Conservation (phyloP, 106 monocot genomes). For the Phalaenopsis equestris region DNA sequence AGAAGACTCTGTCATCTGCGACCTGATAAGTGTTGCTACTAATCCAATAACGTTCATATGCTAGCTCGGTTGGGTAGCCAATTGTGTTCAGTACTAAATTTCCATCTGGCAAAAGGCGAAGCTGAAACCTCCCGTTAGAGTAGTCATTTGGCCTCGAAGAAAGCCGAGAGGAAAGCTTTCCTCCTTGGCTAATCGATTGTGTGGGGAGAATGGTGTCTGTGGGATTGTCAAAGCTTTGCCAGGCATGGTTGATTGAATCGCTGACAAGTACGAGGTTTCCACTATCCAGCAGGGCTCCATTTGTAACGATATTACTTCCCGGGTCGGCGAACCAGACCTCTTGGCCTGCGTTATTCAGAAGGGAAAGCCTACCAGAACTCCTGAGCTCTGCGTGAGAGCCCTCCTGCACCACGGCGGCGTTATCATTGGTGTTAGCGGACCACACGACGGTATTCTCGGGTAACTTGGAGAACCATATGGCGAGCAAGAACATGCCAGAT, state of each 20-base stretch:
- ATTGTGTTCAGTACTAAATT: neutral
- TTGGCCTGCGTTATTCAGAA: neutral
- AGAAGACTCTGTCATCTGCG: neutral
- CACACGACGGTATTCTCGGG: constrained; percentile 10
- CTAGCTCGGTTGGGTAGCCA: neutral
- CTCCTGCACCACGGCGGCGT: neutral
- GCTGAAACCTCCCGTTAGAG: constrained; percentile 13
- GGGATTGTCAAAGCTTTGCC: constrained; percentile 27
- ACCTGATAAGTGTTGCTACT: neutral
- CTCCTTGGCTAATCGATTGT: neutral
- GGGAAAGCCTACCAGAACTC: constrained; percentile 1
- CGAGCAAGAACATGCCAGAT: constrained; percentile 9
- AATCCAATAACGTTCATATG: neutral
- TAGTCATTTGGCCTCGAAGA: neutral
- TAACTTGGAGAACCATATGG: constrained; percentile 27
- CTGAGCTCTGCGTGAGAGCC: constrained; percentile 1
- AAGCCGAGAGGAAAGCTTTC: neutral
- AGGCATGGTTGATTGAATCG: neutral
- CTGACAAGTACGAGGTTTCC: constrained; percentile 10
- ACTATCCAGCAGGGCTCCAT: constrained; percentile 4
- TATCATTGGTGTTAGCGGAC: neutral
- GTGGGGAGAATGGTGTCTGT: constrained; percentile 21
- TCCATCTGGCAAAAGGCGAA: constrained; percentile 5
- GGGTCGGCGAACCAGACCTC: constrained; percentile 12
- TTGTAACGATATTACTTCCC: neutral